Base-by-base conservation (phyloP, 768 basidiomycete genomes). In the Lactifluus subvellereus region DNA sequence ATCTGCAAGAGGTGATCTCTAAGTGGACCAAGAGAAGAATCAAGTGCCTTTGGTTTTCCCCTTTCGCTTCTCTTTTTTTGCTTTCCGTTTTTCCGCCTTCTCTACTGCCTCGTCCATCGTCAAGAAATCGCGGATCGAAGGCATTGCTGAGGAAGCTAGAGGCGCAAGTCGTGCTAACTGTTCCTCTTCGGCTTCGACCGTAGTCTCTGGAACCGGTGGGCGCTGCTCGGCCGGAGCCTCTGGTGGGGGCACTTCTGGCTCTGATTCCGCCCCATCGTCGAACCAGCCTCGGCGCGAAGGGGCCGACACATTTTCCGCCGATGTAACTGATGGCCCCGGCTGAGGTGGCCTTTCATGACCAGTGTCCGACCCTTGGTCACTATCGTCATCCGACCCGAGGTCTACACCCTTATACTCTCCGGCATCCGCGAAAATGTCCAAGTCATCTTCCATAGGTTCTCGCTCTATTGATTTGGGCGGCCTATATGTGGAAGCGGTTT, bases 401-500 rank as follows among this genome's bases (percentile, higher is more conserved):
- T 83, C 80, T 7, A 89, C 71, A 1, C 89, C 89, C 56, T 87
- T 80, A 70, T 95, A 97, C 54, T 91, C 91, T 9, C 87, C 93
- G 5, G 84, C 90, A 57, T 77, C 94, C 2, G 84, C 89, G 71
- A 97, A 97, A 48, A 97, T 95, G 70, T 96, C 89, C 47, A 91
- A 82, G 57, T 91, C 84, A 20, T 84, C 84, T n/a, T 84, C 84
- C 4, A 77, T 65, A 6, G 77, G 73, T 61, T 77, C 77, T 4
- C 75, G 72, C 57, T 79, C 75, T 0, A 74, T 69, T 8, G 72
- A 66, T 50, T 66, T 57, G 14, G 51, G 59, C 13, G 64, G 61
- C 38, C 69, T 35, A n/a, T 68, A 57, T 14, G 61, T 49, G 7
- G 59, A 53, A 20, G 49, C n/a, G 5, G 13, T 27, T 22, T 49